Evolutionary conservation across 495 filamentous ascomycete species (phyloP).

Genomic region (Penicillium riverlandense): DNA sequence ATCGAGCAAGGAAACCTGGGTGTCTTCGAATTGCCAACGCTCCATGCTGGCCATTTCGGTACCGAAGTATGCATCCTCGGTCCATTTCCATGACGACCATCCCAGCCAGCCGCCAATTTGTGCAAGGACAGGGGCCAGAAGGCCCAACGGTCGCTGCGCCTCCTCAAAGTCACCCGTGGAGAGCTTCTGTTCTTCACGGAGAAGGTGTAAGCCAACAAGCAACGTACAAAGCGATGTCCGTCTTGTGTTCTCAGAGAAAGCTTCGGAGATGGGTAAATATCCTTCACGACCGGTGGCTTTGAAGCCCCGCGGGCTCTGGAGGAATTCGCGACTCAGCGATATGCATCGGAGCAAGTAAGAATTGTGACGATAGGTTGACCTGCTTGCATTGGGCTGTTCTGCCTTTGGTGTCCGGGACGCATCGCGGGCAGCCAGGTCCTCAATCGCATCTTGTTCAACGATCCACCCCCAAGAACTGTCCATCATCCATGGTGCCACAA

Average conservation of each 20-base stretch:
- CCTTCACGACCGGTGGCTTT: constrained; percentile 45
- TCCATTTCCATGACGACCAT: constrained; percentile 64
- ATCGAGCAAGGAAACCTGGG: constrained; percentile 36
- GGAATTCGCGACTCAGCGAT: constrained; percentile 46
- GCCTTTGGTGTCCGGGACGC: constrained; percentile 14
- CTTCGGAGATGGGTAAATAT: constrained; percentile 54
- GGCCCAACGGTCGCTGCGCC: constrained; percentile 40
- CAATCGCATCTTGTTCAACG: constrained; percentile 48
- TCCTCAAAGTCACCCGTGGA: constrained; percentile 54
- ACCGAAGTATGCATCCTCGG: constrained; percentile 54
- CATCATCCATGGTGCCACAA: constrained; percentile 57
- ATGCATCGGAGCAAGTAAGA: constrained; percentile 37
- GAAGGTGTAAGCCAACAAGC: constrained; percentile 71
- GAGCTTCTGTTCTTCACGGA: constrained; percentile 84
- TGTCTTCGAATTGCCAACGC: constrained; percentile 54
- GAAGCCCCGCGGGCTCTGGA: constrained; percentile 46
- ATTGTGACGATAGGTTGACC: constrained; percentile 39
- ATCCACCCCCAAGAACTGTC: constrained; percentile 69
- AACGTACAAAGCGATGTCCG: constrained; percentile 57
- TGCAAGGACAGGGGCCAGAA: constrained; percentile 63
- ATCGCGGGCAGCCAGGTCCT: constrained; percentile 16
- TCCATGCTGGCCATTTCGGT: constrained; percentile 58
- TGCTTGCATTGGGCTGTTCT: constrained; percentile 16
- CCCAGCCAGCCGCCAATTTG: constrained; percentile 82
- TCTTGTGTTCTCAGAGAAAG: constrained; percentile 45